Evolutionary conservation across 2,329 filamentous ascomycete genomes (phyloP), one percentile per base, ranked within the genome.

Genomic region (Colletotrichum filicis): DNA sequence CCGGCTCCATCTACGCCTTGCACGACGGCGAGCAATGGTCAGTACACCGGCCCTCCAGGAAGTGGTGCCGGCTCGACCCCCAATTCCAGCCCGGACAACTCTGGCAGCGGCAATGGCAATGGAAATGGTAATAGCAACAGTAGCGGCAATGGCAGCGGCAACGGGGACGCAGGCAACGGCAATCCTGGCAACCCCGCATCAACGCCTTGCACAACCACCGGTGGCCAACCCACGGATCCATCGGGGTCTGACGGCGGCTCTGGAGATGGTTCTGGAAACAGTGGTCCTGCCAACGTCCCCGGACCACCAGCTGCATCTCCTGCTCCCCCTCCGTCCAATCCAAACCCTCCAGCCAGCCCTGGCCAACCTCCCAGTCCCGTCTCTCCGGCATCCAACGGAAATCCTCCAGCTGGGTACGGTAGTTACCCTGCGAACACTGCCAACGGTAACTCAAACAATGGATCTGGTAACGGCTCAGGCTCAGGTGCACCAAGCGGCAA

Each of bases 1-100:
- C n/a, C 28, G 5, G 42, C 14, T 58, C 11, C 35, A 35, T 70
- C 67, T 26, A 66, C 67, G 4, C 32, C 66, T 28, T 70, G 61
- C 12, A 58, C 67, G 1, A 49, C 35, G 5, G 37, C 35, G 14
- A 32, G 19, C 11, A 30, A 22, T 19, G 49, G 32, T 8, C 66
- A 49, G 59, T 57, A 5, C 7, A 68, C 66, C 2, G 12, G 32
- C 3, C 0, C 12, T 11, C 57, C 56, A 12, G 37, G 37, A 5
- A 61, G 11, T 12, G 35, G 35, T 28, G 58, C 30, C 42, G 58
- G 58, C 22, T 26, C 28, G n/a, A 8, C 19, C 19, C 42, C 42
- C 19, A 49, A 22, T 0, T 19, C 42, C 19, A 11, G 0, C 42
- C 19, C 42, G 19, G 42, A 49, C 42, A 5, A 49, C 19, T 22